Evolutionary conservation across 2,329 filamentous ascomycete genomes (phyloP).

Genomic region (Zymoseptoria pseudotritici): DNA sequence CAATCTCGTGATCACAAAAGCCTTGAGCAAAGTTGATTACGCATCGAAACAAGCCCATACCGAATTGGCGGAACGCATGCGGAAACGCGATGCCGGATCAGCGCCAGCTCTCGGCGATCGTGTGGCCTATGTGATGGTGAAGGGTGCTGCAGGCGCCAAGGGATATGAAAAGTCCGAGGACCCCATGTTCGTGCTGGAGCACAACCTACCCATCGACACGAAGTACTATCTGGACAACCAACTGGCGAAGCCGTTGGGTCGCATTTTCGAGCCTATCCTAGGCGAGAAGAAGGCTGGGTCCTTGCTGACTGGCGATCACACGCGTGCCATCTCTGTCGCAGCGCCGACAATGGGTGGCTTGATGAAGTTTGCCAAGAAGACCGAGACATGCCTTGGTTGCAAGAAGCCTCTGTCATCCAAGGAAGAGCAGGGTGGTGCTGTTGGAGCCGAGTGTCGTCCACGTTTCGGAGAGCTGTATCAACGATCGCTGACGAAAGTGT

Average conservation of each 20-base stretch:
- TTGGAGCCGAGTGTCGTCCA: constrained; percentile 78
- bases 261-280: constrained; percentile 96
- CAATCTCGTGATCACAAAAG: constrained; percentile 97
- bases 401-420: constrained; percentile 86
- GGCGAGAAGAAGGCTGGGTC: constrained; percentile 85
- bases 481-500: constrained; percentile 78
- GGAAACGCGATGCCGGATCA: constrained; percentile 90
- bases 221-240: constrained; percentile 99
- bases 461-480: constrained; percentile 89
- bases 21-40: constrained; percentile 84
- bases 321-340: constrained; percentile 85
- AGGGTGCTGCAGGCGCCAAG: constrained; percentile 79
- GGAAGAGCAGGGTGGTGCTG: constrained; percentile 73
- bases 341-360: constrained; percentile 85
- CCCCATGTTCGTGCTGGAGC: constrained; percentile 91
- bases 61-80: constrained; percentile 92
- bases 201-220: constrained; percentile 96
- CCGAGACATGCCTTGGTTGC: constrained; percentile 96
- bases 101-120: constrained; percentile 89
- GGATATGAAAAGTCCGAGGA: constrained; percentile 98
- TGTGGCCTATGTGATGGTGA: constrained; percentile 96
- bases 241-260: constrained; percentile 82
- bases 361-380: constrained; percentile 99
- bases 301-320: constrained; percentile 86
- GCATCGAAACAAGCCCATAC: constrained; percentile 91